Evolutionary conservation across 2,329 filamentous ascomycete species (phyloP), one percentile per base, ranked within the genome.

Genomic region (Colletotrichum brevisporum): DNA sequence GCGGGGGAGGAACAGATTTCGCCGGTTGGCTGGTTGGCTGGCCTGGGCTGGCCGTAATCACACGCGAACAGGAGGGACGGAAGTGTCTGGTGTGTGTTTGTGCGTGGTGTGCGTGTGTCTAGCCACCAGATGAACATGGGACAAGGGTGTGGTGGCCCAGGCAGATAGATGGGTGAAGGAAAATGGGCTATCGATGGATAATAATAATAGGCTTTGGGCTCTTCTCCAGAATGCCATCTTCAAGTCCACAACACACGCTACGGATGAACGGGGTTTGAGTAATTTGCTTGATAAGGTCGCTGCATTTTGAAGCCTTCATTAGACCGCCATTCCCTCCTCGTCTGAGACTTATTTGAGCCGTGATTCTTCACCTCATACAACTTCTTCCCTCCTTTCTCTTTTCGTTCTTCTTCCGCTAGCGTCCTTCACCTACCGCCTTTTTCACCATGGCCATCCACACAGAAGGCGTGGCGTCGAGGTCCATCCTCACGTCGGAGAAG

Each of bases 101-200:
- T 24, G 21, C 21, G 21, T 24, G 21, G 21, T 24, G 21, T 24
- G 21, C 21, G 21, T 24, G 21, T 24, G 21, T 60, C 1, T 27
- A 67, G 63, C 63, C 45, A 54, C 51, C 58, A 53, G 52, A 63
- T 24, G 26, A 58, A 57, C 65, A 64, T 53, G 55, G 59, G 53
- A 64, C 53, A 63, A 21, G 65, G 53, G 51, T 24, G n/a, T 43
- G 47, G 26, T 31, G 5, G 24, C 13, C 6, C 26, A 45, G 18
- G 39, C 10, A 27, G 18, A 56, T 27, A 27, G 18, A 56, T 27
- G 18, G n/a, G 41, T 13, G 15, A 48, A 47, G 60, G 31, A 57
- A 41, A 31, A 51, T 55, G 24, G 50, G 39, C 43, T n/a, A 39
- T 51, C 50, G 21, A 52, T 18, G 53, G 36, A 45, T 43, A 36